Base-by-base conservation (phyloP, 768 basidiomycete species). In the Boletus subparvulus region DNA sequence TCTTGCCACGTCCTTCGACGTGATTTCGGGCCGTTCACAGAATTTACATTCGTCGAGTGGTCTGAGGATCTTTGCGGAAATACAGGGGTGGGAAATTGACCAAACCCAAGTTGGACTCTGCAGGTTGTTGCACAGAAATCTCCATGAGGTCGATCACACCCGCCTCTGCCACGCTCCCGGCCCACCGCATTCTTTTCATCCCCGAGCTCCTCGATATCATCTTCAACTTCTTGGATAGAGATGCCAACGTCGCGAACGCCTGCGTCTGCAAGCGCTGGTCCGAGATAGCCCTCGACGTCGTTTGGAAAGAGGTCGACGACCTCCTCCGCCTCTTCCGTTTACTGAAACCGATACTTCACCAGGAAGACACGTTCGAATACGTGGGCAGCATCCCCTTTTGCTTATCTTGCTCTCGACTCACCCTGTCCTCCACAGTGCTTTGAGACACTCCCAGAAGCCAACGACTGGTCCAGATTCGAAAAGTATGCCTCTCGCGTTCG, bases 151-250 rank as follows among this genome's bases (percentile, higher is more conserved):
- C 45, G 28, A 40, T 49, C 24, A 42, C 32, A 6, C 51, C 6
- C 21, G 52, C 8, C 4, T 9, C 33, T 28, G 10, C 21, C 28
- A 4, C 39, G 8, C 19, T 10, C 9, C 37, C 45, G 26, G 37
- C 55, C 28, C 56, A 57, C 32, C 61, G 79, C 36, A 79, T 82
- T 7, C 65, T 86, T 1, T 71, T 65, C 30, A 83, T 85, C 21
- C 82, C 85, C 1, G 86, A 87, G 65, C 76, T 87, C 0, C 71
- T 86, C 24, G 78, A 83, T 50, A 77, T 83, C 66, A 72, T 88
- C 10, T 82, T 87, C 66, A 69, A 68, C 33, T 79, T 75, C 56
- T 61, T 84, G 24, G 80, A 81, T 57, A 62, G 62, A 9, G 33
- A 55, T 2, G 67, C 76, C 4, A 79, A 83, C 60, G 73, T 73